These are phyloP conservation scores for Durotheca rogersii DNA, from an alignment of 495 filamentous ascomycete species.

Conservation along the genomic window DNA sequence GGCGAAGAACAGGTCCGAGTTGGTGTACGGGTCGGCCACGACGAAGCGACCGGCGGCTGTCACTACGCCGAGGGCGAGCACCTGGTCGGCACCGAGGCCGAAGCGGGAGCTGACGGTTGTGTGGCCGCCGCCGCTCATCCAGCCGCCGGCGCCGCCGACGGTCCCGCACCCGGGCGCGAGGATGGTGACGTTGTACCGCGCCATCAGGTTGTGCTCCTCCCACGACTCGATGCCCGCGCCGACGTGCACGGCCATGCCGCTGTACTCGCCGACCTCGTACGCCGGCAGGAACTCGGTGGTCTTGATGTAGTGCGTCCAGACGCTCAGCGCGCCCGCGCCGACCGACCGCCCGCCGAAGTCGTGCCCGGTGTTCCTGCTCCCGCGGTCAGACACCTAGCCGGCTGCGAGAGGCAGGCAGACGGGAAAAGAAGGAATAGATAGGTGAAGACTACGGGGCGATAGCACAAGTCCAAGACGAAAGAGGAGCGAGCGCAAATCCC, in stretches of 20 bases:
- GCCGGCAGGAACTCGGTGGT: conserved; percentile 42
- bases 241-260: conserved; percentile 43
- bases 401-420: too few species aligned
- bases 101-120: conserved; percentile 50
- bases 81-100: conserved; percentile 57
- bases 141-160: conserved; percentile 39
- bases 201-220: conserved; percentile 41
- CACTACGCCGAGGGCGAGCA: conserved; percentile 55
- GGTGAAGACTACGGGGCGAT: too few species aligned
- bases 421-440: too few species aligned
- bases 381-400: too few species aligned
- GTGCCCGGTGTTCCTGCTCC: conserved; percentile 66
- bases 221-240: conserved; percentile 46
- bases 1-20: conserved; percentile 60
- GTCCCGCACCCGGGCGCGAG: conserved; percentile 44
- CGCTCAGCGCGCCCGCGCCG: conserved; percentile 54
- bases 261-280: conserved; percentile 41
- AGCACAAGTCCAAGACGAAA: too few species aligned
- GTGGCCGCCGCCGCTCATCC: conserved; percentile 53
- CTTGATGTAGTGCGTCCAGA: conserved; percentile 62
- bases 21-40: conserved; percentile 47
- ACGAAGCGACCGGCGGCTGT: conserved; percentile 53
- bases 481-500: too few species aligned
- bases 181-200: conserved; percentile 38
- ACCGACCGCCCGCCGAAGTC: conserved; percentile 58